Evolutionary conservation across 805 yeast species (phyloP).

Genomic region (Hanseniaspora occidentalis): DNA sequence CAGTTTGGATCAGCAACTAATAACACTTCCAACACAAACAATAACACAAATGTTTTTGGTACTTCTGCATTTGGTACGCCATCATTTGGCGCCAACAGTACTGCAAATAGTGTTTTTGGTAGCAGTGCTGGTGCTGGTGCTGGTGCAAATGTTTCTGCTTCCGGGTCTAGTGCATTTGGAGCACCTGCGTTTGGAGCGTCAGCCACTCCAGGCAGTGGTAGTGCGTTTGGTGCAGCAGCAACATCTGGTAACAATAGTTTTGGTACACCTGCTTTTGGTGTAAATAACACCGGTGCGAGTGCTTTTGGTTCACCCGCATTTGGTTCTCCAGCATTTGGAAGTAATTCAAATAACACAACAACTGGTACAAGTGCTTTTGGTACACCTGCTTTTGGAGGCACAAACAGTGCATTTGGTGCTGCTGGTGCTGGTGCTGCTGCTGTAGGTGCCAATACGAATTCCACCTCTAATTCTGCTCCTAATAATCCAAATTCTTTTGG

Average conservation of each 20-base stretch:
- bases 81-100: conserved; percentile 8
- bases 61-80: conserved; percentile 10
- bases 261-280: conserved; percentile 17
- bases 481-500: background rate
- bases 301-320: conserved; percentile 16
- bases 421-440: background rate
- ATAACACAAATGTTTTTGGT: conserved; percentile 7
- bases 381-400: conserved; percentile 15
- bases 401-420: conserved; percentile 4
- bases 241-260: conserved; percentile 8
- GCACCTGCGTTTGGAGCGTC: conserved; percentile 12
- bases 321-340: conserved; percentile 12
- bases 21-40: background rate
- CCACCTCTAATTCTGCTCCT: background rate
- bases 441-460: conserved; percentile 2
- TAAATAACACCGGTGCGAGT: too few species aligned
- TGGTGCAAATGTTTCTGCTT: too few species aligned
- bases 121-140: conserved; percentile 5
- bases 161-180: too few species aligned
- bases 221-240: background rate
- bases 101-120: background rate
- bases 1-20: conserved; percentile 1
- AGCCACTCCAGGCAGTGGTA: background rate
- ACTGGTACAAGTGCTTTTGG: conserved; percentile 10
- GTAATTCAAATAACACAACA: conserved; percentile 1